Percentiles rank a stretch among this genome's conserved stretches.
Evolutionary conservation across 139 green algal genomes (phyloP).

Genomic region (Desmodesmus armatus): DNA sequence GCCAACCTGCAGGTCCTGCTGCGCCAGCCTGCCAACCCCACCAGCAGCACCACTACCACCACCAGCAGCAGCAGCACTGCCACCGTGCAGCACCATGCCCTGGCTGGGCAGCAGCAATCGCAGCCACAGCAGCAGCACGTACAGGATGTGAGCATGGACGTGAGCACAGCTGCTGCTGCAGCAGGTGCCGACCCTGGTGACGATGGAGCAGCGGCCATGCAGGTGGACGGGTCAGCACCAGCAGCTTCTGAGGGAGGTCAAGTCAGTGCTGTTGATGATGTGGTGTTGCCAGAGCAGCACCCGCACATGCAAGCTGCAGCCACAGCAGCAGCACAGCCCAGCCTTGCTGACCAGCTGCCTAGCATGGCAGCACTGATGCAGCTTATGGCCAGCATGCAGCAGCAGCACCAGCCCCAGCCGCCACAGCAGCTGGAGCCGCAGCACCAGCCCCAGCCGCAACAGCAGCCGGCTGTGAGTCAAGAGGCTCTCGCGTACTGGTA

Average conservation of each 20-base stretch:
- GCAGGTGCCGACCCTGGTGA: background rate
- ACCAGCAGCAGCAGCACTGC: slow-evolving; percentile 25
- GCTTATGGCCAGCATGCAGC: background rate
- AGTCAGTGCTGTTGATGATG: background rate
- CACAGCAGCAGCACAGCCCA: background rate
- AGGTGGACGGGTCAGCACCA: background rate
- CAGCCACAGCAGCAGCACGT: background rate
- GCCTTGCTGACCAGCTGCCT: background rate
- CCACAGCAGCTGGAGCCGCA: background rate
- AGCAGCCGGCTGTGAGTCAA: background rate
- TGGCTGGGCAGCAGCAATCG: slow-evolving; percentile 24
- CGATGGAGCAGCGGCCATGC: background rate
- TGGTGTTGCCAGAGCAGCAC: background rate
- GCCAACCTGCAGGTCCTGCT: slow-evolving; percentile 29
- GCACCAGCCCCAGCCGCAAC: background rate
- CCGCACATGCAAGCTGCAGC: background rate
- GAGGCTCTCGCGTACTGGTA: slow-evolving; percentile 13
- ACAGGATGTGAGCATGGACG: background rate
- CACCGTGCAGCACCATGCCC: no score
- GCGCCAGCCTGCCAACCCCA: background rate
- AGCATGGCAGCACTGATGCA: background rate
- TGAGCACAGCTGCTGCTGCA: slow-evolving; percentile 1
- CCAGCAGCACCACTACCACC: slow-evolving; percentile 31
- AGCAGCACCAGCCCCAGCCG: background rate
- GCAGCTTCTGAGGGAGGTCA: background rate